Evolutionary conservation across 2,329 filamentous ascomycete species (phyloP), one percentile per base, ranked within the genome.

Genomic region (Trichoderma semiorbis): DNA sequence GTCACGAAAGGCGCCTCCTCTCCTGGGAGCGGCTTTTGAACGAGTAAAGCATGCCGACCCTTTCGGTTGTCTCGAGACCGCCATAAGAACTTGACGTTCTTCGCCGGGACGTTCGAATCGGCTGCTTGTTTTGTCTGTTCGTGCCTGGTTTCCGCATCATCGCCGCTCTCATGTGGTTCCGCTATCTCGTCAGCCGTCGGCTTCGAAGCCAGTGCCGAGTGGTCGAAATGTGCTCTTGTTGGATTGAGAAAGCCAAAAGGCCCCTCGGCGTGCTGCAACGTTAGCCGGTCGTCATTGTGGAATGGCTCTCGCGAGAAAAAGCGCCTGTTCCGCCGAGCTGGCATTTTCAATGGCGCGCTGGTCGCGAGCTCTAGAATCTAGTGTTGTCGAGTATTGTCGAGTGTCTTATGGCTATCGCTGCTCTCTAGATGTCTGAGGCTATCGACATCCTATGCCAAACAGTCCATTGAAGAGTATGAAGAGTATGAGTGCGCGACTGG

Each of bases 51-150:
- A 69, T 84, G 83, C 0, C 83, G 78, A 32, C 83, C 83, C 69
- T 84, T 84, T 62, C 83, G 77, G 70, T 84, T 84, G 74, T 84
- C 82, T 12, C 83, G 80, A 55, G 80, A 82, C 21, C 81, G 79
- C 83, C 83, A 84, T 63, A 84, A 73, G 64, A 78, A 78, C 2
- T 72, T 74, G 28, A 80, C 79, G 58, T 80, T 82, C 12, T 66
- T 72, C 10, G 72, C n/a, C n/a, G 47, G n/a, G 4, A 69, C 67
- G n/a, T 62, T 53, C 3, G 43, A 43, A 4, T 72, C 50, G 28
- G 16, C 39, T 8, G 8, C 50, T 53, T 28, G 57, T 24, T 69
- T 69, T 55, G 72, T 53, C 28, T 58, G 28, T 26, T 72, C 32
- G 43, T 16, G 55, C 26, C 43, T 47, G 47, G 32, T 53, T 63